Evolutionary conservation across 805 yeast species (phyloP).

Genomic region (Starmerella floricola): DNA sequence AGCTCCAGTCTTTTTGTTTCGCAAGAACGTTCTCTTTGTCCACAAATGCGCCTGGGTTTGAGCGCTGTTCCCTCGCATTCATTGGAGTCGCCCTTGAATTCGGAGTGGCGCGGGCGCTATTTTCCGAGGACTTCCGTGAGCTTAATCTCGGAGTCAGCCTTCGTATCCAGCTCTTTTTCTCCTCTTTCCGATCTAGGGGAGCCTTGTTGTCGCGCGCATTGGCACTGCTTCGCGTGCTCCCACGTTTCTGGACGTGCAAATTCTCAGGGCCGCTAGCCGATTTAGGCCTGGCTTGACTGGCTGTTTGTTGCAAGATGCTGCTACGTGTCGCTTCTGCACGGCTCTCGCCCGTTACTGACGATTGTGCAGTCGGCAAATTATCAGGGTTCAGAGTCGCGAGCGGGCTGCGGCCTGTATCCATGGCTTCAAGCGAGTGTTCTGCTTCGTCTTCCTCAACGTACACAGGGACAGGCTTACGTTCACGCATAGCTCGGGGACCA

Average conservation of each 20-base stretch:
- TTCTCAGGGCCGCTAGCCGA: too few relatives aligned
- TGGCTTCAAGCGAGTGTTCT: not conserved
- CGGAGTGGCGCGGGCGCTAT: not conserved
- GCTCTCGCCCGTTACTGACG: not conserved
- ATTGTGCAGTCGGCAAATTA: not conserved
- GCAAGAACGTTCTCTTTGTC: constrained; percentile 12
- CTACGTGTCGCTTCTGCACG: not conserved
- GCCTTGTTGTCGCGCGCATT: too few relatives aligned
- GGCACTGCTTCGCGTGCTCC: too few relatives aligned
- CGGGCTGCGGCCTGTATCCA: constrained; percentile 5
- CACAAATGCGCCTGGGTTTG: not conserved
- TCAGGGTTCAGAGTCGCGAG: constrained; percentile 6
- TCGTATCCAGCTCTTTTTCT: constrained; percentile 18
- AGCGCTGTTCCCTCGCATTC: not conserved
- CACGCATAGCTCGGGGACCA: constrained; percentile 13
- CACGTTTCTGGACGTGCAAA: constrained; percentile 3
- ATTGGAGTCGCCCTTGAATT: not conserved
- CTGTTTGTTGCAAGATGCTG: not conserved
- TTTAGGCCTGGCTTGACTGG: not conserved
- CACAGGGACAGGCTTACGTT: constrained; percentile 19
- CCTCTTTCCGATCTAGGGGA: constrained; percentile 4
- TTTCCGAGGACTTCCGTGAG: constrained; percentile 5
- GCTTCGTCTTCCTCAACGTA: constrained; percentile 2
- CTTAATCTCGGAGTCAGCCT: constrained; percentile 16
- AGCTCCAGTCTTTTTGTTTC: not conserved